phyloP scores from a whole-genome alignment of 805 yeast genomes.

The Yamadazyma insecticola region DNA sequence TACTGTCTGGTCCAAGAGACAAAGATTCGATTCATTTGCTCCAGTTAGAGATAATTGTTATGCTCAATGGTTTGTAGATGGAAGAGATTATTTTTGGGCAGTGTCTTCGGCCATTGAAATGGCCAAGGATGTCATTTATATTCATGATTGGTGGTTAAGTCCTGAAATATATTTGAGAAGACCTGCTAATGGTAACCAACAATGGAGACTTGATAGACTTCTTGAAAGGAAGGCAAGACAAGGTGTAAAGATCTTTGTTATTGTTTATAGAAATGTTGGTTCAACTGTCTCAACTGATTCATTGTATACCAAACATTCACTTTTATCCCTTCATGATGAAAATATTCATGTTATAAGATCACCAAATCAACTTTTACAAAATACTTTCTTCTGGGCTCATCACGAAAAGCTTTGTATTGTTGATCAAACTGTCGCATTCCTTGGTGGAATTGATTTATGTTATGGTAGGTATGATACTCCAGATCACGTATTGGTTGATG shows the following conservation, averaged over 20 bases:
- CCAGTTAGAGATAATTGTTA: conserved; percentile 81
- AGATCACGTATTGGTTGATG: conserved; percentile 87
- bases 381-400: conserved; percentile 97
- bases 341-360: conserved; percentile 89
- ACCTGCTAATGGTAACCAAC: conserved; percentile 93
- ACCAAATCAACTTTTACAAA: conserved; percentile 90
- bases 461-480: conserved; percentile 96
- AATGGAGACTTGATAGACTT: conserved; percentile 86
- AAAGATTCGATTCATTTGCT: conserved; percentile 88
- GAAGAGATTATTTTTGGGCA: conserved; percentile 95
- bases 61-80: conserved; percentile 98
- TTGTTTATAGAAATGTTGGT: conserved; percentile 91
- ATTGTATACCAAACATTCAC: conserved; percentile 87
- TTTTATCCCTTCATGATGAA: conserved; percentile 71
- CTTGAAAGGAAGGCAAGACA: conserved; percentile 86
- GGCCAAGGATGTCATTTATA: conserved; percentile 90
- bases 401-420: conserved; percentile 88
- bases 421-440: conserved; percentile 83
- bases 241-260: conserved; percentile 90
- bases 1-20: conserved; percentile 64
- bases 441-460: conserved; percentile 95
- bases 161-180: conserved; percentile 92
- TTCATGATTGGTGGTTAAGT: conserved; percentile 98
- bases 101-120: conserved; percentile 84
- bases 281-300: conserved; percentile 92